Percentiles rank a stretch among this genome's conserved stretches.
phyloP scores from a whole-genome alignment of 2,329 filamentous ascomycete genomes.

The Scedosporium dehoogii region DNA sequence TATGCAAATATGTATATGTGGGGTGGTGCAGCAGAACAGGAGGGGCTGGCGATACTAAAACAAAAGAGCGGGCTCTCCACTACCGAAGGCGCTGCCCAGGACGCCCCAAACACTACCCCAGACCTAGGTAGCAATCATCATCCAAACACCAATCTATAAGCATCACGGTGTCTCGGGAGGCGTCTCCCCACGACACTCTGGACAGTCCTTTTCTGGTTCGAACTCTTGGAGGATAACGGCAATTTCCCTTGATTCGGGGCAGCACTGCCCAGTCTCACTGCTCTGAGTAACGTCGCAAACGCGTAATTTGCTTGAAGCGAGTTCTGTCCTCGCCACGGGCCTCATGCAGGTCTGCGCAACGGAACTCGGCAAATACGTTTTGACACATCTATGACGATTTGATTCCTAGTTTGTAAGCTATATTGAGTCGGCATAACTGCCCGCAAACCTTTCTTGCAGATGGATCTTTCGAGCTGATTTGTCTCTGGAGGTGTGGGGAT shows the following conservation, averaged over 20 bases:
- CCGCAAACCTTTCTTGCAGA: background rate
- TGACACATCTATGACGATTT: slow-evolving; percentile 8
- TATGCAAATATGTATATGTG: background rate
- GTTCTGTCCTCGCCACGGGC: slow-evolving; percentile 5
- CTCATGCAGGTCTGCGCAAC: slow-evolving; percentile 7
- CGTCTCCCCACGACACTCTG: slow-evolving; percentile 9
- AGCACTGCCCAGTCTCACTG: background rate
- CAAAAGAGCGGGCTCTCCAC: background rate
- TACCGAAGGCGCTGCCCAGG: background rate
- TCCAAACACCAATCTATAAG: background rate
- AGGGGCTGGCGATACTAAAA: background rate
- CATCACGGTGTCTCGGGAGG: slow-evolving; percentile 9
- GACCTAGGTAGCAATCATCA: background rate
- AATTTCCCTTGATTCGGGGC: slow-evolving; percentile 5
- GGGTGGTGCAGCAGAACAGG: background rate
- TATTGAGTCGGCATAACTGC: background rate
- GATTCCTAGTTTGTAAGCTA: background rate
- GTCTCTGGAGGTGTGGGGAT: background rate
- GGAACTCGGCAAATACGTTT: slow-evolving; percentile 10
- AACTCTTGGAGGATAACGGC: slow-evolving; percentile 9
- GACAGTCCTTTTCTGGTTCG: slow-evolving; percentile 6
- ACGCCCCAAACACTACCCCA: background rate
- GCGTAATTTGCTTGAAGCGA: slow-evolving; percentile 9
- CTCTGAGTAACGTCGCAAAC: slow-evolving; percentile 7
- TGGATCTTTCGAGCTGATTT: background rate